Base-by-base conservation (phyloP, 2,329 filamentous ascomycete species). In the Penicillium polonicum region DNA sequence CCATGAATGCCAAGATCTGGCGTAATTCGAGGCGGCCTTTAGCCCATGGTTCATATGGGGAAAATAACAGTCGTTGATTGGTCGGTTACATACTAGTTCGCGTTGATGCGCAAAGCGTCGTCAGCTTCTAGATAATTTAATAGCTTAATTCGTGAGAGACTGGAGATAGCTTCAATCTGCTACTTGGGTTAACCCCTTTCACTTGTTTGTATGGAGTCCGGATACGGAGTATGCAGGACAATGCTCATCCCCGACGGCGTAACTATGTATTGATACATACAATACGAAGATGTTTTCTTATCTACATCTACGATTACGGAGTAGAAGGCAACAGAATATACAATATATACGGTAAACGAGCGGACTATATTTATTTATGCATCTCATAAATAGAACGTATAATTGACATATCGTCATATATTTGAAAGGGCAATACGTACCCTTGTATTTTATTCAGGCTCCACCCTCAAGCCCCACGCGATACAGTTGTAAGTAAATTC, bases 21-120 rank as follows among this genome's bases (percentile, higher is more conserved):
- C 48, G 53, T 35, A 44, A 44, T 56, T 55, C 39, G 31, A 56
- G 31, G 46, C 53, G 46, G 53, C 19, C 33, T 13, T 51, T 44
- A 55, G 46, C 4, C 31, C 48, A 44, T 38, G 53, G 53, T 38
- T 51, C 23, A 36, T 6, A 44, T 31, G 39, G 39, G 39, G 21
- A 10, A 33, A 17, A 10, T 4, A 3, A 19, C 1, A 4, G 2
- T 15, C 1, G 3, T 25, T 55, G 2, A 55, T 55, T 51, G 53
- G 52, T 35, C 8, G 21, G n/a, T 17, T 2, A 2, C 5, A 21
- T 36, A 19, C 38, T 41, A 29, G n/a, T 27, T 41, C 19, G 7
- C 15, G 17, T 21, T n/a, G 19, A 27, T 38, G 25, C 23, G 8
- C 9, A 19, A 33, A 38, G 53, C 53, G 53, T 56, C 53, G 53